These are phyloP conservation scores for Chaetoceros tenuissimus DNA, from an alignment of 108 stramenopile species.

Conservation along the genomic window DNA sequence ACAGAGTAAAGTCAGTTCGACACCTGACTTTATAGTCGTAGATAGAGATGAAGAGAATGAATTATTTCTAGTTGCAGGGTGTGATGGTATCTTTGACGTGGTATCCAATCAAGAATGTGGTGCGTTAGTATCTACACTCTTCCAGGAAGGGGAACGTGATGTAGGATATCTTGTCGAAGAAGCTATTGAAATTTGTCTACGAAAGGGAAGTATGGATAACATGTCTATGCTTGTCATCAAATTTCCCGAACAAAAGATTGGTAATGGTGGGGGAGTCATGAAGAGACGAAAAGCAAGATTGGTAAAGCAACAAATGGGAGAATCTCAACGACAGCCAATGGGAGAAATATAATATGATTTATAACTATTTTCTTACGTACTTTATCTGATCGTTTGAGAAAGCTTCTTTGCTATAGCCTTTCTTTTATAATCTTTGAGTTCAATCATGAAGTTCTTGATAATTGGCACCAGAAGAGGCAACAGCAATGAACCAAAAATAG, in stretches of 20 bases:
- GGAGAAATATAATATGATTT: too few relatives aligned
- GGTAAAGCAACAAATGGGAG: background rate
- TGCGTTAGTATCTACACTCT: slow-evolving; percentile 44
- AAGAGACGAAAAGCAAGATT: background rate
- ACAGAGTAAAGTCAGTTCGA: slow-evolving; percentile 71
- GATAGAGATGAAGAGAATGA: slow-evolving; percentile 53
- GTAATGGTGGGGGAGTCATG: background rate
- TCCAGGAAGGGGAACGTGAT: slow-evolving; percentile 59
- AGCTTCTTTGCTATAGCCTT: background rate
- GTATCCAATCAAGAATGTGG: slow-evolving; percentile 70
- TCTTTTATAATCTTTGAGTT: background rate
- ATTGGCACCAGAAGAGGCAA: background rate
- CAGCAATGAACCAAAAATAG: background rate
- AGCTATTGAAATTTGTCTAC: slow-evolving; percentile 57
- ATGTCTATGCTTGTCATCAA: slow-evolving; percentile 54
- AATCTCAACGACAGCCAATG: background rate
- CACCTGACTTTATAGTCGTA: slow-evolving; percentile 73
- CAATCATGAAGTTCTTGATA: background rate
- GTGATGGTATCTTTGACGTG: slow-evolving; percentile 97
- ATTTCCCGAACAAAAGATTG: slow-evolving; percentile 13
- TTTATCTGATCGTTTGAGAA: too few relatives aligned
- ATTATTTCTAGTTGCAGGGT: slow-evolving; percentile 77
- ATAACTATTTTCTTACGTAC: too few relatives aligned
- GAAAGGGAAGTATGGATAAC: slow-evolving; percentile 74
- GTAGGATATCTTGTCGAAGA: slow-evolving; percentile 76